These are phyloP conservation scores for Epichloe festucae DNA, from an alignment of 2,329 filamentous ascomycete species.

Conservation along the genomic window DNA sequence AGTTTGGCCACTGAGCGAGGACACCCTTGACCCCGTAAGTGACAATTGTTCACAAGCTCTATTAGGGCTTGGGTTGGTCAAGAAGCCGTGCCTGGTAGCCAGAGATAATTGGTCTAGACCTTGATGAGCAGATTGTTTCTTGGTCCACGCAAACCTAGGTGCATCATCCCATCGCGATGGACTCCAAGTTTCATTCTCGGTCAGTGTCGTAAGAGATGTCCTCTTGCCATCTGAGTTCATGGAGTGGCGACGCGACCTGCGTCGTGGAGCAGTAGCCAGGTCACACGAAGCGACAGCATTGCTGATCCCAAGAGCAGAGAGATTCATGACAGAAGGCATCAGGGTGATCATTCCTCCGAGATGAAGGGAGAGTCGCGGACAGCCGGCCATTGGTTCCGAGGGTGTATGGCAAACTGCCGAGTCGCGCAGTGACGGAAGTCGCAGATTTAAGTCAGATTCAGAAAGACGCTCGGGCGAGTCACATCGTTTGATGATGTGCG, in stretches of 20 bases:
- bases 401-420: not conserved
- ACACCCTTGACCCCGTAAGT: not conserved
- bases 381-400: conserved; percentile 2
- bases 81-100: not conserved
- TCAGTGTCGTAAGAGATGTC: not conserved
- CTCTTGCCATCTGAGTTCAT: not conserved
- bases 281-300: not conserved
- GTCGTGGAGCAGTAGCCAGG: not conserved
- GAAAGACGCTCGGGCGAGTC: not conserved
- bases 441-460: not conserved
- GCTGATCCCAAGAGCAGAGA: conserved; percentile 3
- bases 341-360: conserved; percentile 14
- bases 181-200: not conserved
- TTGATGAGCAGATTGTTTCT: not conserved
- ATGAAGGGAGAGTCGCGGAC: conserved; percentile 20
- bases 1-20: not conserved
- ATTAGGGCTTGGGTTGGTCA: not conserved
- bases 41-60: not conserved
- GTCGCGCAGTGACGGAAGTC: conserved; percentile 5
- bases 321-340: conserved; percentile 14
- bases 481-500: conserved; percentile 13
- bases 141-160: not conserved
- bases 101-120: not conserved
- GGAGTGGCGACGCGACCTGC: not conserved
- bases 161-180: not conserved